These are phyloP conservation scores for Fusarium nurragi DNA, from an alignment of 2,329 filamentous ascomycete genomes.

Conservation along the genomic window DNA sequence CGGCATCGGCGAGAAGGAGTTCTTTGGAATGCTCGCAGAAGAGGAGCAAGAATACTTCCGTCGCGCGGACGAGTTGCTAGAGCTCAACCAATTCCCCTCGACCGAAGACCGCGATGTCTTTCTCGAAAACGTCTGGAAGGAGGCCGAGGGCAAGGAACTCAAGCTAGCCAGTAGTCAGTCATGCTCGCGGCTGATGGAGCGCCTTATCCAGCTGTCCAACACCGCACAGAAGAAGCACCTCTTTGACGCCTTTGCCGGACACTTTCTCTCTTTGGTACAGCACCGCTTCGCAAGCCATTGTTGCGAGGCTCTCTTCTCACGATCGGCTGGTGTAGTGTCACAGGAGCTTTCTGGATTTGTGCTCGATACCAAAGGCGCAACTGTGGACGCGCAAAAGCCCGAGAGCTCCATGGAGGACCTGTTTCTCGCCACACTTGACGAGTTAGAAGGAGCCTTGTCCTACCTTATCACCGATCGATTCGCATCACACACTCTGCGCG, in stretches of 20 bases:
- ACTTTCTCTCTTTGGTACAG: conserved; percentile 90
- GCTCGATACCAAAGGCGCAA: conserved; percentile 56
- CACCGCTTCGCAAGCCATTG: conserved; percentile 98
- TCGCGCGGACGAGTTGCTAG: conserved; percentile 86
- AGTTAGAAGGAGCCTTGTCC: conserved; percentile 85
- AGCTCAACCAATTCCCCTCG: conserved; percentile 85
- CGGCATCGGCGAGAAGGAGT: conserved; percentile 69
- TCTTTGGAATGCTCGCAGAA: conserved; percentile 92
- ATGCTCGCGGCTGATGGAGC: conserved; percentile 92
- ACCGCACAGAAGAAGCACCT: conserved; percentile 84
- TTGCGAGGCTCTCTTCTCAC: conserved; percentile 90
- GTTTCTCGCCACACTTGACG: conserved; percentile 83
- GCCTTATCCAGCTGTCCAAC: conserved; percentile 83
- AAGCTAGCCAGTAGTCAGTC: conserved; percentile 97
- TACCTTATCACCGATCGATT: conserved; percentile 88
- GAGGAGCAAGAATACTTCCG: conserved; percentile 97
- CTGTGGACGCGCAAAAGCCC: conserved; percentile 57
- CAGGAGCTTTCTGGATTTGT: conserved; percentile 69
- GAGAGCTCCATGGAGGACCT: conserved; percentile 80
- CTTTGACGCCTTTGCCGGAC: conserved; percentile 84
- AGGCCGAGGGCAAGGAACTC: conserved; percentile 90
- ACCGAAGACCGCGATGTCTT: conserved; percentile 77
- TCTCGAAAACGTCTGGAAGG: conserved; percentile 83
- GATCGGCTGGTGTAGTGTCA: conserved; percentile 81
- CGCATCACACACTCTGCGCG: conserved; percentile 88